Base-by-base conservation (phyloP, 805 yeast species). In the Candida khao-thaluensis region DNA sequence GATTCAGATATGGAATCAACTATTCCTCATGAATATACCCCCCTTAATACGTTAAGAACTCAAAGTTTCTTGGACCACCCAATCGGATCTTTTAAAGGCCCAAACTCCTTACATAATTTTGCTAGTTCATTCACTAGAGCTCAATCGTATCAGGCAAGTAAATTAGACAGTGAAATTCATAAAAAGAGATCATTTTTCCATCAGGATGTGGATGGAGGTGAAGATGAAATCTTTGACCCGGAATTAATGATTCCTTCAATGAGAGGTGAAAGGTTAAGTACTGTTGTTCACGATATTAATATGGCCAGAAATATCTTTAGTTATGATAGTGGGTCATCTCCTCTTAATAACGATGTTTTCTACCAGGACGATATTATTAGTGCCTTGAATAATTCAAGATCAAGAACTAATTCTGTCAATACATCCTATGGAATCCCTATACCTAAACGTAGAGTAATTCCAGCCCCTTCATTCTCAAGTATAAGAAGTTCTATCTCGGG, bases 101-200 rank as follows among this genome's bases (percentile, higher is more conserved):
- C 71, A 12, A 84, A 84, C 60, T 83, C 93, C 1, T 57, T 87
- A 29, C 79, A 82, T 42, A 79, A 85, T 40, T 87, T 87, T 62
- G 95, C 95, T 1, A 77, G 85, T 10, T 86, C 95, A 0, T 79
- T 74, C 53, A 75, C 79, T 27, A 73, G 96, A 56, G 93, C 95
- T 1, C 91, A 85, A 56, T 77, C 88, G 2, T 76, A 72, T 56
- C 69, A 74, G 35, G 74, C 79, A 9, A 55, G 59, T 17, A 63
- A 64, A 37, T 50, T 74, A 20, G 81, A 76, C 49, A 71, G 73
- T 18, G 69, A 74, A 24, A 78, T 84, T 48, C 76, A 71, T 50
- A 75, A 79, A 6, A 64, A 73, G 21, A 64, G 95, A 48, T 81
- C 89, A 0, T 85, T 74, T 47, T 82, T 85, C 55, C 33, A 30